phyloP scores from a whole-genome alignment of 331 rosid species.

The Malus hybrid region DNA sequence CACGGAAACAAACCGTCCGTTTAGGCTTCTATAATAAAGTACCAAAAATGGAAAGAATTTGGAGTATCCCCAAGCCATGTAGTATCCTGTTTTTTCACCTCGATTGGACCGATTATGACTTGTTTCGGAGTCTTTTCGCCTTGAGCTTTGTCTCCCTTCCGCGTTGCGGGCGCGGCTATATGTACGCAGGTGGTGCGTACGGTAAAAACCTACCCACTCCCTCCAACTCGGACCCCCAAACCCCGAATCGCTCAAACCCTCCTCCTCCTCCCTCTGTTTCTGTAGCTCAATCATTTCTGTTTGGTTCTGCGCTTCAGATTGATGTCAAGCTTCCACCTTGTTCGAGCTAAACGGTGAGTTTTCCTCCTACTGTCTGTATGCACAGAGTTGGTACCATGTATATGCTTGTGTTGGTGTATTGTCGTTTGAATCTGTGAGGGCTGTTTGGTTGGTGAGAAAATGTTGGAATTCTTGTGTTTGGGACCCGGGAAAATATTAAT shows the following conservation, averaged over 20 bases:
- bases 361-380: background rate
- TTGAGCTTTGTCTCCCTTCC: background rate
- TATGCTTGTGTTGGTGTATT: background rate
- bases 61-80: background rate
- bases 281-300: background rate
- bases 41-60: background rate
- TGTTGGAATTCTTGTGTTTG: slow-evolving; percentile 1
- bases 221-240: background rate
- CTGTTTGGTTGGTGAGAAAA: slow-evolving; percentile 16
- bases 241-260: background rate
- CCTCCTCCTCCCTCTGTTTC: slow-evolving; percentile 14
- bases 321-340: background rate
- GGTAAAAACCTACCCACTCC: background rate
- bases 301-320: slow-evolving; percentile 6
- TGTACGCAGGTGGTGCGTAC: slow-evolving; percentile 5
- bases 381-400: background rate
- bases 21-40: background rate
- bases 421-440: background rate
- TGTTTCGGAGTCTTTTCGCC: background rate
- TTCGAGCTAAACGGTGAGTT: slow-evolving; percentile 24
- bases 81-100: slow-evolving; percentile 20
- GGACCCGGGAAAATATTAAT: slow-evolving; percentile 9
- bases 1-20: too few species aligned
- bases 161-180: background rate
- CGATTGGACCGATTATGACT: slow-evolving; percentile 23